phyloP scores from a whole-genome alignment of 2,329 filamentous ascomycete genomes.

The Trematosphaeria pertusa region DNA sequence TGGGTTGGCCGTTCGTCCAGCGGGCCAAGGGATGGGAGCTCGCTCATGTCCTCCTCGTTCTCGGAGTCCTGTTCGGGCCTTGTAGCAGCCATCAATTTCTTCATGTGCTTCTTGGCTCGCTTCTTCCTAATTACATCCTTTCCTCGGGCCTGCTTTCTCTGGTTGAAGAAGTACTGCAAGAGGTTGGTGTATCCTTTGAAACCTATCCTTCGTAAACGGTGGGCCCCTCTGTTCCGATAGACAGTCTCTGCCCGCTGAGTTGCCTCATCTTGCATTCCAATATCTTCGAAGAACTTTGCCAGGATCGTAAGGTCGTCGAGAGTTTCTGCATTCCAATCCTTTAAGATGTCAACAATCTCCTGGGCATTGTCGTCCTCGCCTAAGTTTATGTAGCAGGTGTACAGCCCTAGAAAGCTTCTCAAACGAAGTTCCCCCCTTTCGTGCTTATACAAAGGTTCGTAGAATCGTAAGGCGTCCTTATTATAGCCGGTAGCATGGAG shows the following conservation, averaged over 20 bases:
- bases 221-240: constrained; percentile 66
- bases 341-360: constrained; percentile 76
- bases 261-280: constrained; percentile 66
- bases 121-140: constrained; percentile 36
- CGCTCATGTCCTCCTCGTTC: constrained; percentile 21
- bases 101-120: constrained; percentile 33
- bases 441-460: constrained; percentile 53
- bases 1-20: constrained; percentile 32
- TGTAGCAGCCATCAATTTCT: constrained; percentile 33
- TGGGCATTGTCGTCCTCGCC: constrained; percentile 73
- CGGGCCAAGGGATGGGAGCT: constrained; percentile 25
- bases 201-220: constrained; percentile 53
- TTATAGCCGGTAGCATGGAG: constrained; percentile 60
- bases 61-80: constrained; percentile 19
- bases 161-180: constrained; percentile 31
- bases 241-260: constrained; percentile 66
- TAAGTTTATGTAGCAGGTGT: constrained; percentile 70
- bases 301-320: constrained; percentile 80
- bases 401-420: constrained; percentile 46
- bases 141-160: constrained; percentile 35
- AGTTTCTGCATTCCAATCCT: constrained; percentile 73
- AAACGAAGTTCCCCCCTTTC: constrained; percentile 32
- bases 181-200: constrained; percentile 40
- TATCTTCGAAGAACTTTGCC: constrained; percentile 79
- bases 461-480: constrained; percentile 65